phyloP scores from a whole-genome alignment of 257 asterid genomes.

The Solanum medicagineum region DNA sequence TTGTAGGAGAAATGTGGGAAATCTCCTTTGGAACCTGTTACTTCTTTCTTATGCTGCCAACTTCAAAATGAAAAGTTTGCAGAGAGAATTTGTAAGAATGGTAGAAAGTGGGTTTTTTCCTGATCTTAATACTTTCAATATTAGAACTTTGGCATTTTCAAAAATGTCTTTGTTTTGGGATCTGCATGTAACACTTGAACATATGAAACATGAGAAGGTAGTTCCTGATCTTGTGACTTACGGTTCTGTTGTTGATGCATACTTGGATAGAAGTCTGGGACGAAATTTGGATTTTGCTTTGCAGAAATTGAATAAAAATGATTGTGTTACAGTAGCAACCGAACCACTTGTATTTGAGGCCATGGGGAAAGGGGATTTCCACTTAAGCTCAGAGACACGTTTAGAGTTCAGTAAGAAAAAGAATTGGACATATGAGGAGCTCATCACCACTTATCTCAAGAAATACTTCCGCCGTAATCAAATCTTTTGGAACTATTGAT shows the following conservation, averaged over 20 bases:
- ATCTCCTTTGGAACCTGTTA: slow-evolving; percentile 84
- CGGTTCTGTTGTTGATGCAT: slow-evolving; percentile 76
- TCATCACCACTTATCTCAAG: slow-evolving; percentile 47
- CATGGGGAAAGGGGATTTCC: slow-evolving; percentile 91
- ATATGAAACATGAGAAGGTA: slow-evolving; percentile 65
- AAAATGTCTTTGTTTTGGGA: slow-evolving; percentile 88
- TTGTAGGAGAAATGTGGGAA: slow-evolving; percentile 78
- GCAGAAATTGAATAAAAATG: slow-evolving; percentile 23
- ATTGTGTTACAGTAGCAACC: slow-evolving; percentile 32
- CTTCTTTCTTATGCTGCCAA: slow-evolving; percentile 81
- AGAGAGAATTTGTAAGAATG: slow-evolving; percentile 82
- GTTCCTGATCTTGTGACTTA: slow-evolving; percentile 84
- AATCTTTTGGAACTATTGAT: slow-evolving; percentile 85
- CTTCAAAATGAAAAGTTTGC: slow-evolving; percentile 90
- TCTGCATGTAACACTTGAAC: slow-evolving; percentile 81
- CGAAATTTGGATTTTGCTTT: slow-evolving; percentile 64
- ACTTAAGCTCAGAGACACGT: slow-evolving; percentile 48
- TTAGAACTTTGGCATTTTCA: slow-evolving; percentile 73
- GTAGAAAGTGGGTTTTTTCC: slow-evolving; percentile 77
- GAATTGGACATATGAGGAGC: slow-evolving; percentile 52
- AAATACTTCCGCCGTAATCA: slow-evolving; percentile 55
- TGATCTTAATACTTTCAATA: slow-evolving; percentile 69
- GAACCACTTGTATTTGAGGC: slow-evolving; percentile 64
- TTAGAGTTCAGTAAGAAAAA: slow-evolving; percentile 33
- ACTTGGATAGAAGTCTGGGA: slow-evolving; percentile 66